phyloP scores from a whole-genome alignment of 208 protist genomes.

The Vickermania spadyakhi region DNA sequence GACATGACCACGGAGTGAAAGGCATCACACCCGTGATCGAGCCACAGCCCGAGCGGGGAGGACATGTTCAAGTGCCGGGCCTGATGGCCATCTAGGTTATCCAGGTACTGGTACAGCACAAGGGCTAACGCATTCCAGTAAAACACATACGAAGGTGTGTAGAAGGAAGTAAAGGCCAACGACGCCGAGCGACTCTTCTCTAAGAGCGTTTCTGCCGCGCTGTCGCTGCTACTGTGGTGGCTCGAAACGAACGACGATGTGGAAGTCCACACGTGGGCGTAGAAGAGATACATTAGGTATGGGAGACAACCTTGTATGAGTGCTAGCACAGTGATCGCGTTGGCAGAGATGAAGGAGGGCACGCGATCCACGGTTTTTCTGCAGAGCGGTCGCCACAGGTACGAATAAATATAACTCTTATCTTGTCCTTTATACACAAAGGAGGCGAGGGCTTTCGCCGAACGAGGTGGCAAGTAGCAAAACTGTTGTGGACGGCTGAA shows the following conservation, averaged over 20 bases:
- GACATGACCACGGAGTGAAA: conserved; percentile 66
- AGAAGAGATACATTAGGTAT: neutral
- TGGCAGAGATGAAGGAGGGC: conserved; percentile 72
- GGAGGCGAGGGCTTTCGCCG: conserved; percentile 16
- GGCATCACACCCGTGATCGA: conserved; percentile 92
- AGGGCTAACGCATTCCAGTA: conserved; percentile 36
- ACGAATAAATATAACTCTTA: conserved; percentile 63
- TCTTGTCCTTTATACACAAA: conserved; percentile 73
- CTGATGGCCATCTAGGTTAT: conserved; percentile 93
- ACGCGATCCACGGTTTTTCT: conserved; percentile 24
- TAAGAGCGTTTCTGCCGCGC: no score
- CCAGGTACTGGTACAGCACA: conserved; percentile 83
- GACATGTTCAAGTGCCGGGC: conserved; percentile 81
- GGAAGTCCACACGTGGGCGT: neutral
- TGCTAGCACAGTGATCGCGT: conserved; percentile 79
- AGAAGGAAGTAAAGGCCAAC: conserved; percentile 1
- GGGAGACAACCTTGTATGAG: conserved; percentile 16
- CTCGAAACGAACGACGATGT: conserved; percentile 50
- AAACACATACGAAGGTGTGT: conserved; percentile 64
- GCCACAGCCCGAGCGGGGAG: conserved; percentile 91
- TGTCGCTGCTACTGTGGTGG: conserved; percentile 16
- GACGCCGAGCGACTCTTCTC: neutral
- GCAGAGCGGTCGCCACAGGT: conserved; percentile 64
- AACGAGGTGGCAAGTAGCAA: conserved; percentile 45
- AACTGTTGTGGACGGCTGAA: conserved; percentile 1